Conservation (phyloP, 2,329 filamentous ascomycete genomes). For the Aspergillus texensis region DNA sequence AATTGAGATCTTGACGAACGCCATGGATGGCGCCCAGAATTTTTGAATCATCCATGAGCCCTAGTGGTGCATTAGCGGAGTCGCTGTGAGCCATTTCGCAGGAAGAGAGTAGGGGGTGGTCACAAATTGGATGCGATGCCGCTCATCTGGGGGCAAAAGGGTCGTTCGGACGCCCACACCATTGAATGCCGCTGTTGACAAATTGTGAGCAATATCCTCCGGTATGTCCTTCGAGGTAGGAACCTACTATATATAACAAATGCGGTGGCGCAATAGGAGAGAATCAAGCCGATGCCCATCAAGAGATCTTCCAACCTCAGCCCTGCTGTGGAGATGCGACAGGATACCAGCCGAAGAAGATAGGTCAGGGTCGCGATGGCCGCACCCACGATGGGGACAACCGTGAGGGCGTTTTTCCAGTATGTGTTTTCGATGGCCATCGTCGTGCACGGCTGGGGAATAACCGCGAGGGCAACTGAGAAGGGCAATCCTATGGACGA, state of each 20-base stretch:
- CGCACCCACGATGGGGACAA: slow-evolving; percentile 14
- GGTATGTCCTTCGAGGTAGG: too few species aligned
- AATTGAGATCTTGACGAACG: slow-evolving; percentile 19
- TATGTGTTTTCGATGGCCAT: slow-evolving; percentile 14
- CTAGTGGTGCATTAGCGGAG: not conserved
- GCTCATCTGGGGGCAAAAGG: slow-evolving; percentile 8
- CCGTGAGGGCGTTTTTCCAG: slow-evolving; percentile 17
- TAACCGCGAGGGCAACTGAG: not conserved
- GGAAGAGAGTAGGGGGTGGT: not conserved
- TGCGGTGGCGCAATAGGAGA: slow-evolving; percentile 14
- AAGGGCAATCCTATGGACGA: not conserved
- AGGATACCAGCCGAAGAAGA: slow-evolving; percentile 11
- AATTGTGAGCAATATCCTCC: not conserved
- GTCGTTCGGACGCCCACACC: slow-evolving; percentile 11
- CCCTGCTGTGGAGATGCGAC: slow-evolving; percentile 4
- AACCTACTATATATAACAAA: slow-evolving; percentile 16
- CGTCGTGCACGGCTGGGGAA: slow-evolving; percentile 3
- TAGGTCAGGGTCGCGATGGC: slow-evolving; percentile 12
- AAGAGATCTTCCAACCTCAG: slow-evolving; percentile 13
- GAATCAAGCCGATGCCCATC: slow-evolving; percentile 16
- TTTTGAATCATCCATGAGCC: slow-evolving; percentile 20
- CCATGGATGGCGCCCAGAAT: slow-evolving; percentile 17
- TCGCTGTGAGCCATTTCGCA: too few species aligned
- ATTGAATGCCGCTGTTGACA: slow-evolving; percentile 15
- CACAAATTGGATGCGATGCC: slow-evolving; percentile 16